These are phyloP conservation scores for Taphrina pruni DNA, from an alignment of 1,139 yeast species.

Conservation along the genomic window DNA sequence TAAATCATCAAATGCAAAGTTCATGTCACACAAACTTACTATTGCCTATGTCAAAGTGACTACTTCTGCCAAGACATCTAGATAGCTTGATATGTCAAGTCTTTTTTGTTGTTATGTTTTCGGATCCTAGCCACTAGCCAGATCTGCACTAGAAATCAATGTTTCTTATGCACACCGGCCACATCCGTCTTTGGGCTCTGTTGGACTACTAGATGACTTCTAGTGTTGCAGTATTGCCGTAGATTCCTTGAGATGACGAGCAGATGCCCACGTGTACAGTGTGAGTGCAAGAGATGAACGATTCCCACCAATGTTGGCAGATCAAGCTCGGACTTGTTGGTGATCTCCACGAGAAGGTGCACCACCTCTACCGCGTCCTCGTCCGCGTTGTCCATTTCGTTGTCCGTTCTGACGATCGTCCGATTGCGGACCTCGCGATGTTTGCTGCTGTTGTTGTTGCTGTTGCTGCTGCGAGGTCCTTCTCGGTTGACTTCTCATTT, in stretches of 20 bases:
- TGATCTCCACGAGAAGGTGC: slow-evolving; percentile 9
- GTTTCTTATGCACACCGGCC: too few relatives aligned
- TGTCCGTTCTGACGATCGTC: background rate
- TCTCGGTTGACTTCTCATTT: slow-evolving; percentile 46
- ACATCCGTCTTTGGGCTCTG: too few relatives aligned
- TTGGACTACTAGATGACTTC: too few relatives aligned
- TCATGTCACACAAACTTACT: background rate
- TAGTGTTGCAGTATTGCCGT: too few relatives aligned
- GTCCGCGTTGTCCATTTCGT: slow-evolving; percentile 13
- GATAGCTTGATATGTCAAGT: background rate
- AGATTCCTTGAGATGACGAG: too few relatives aligned
- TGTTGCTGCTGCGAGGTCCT: slow-evolving; percentile 47
- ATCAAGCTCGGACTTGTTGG: slow-evolving; percentile 24
- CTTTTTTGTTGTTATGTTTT: background rate
- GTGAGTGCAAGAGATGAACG: background rate
- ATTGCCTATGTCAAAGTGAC: background rate
- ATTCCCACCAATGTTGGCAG: too few relatives aligned
- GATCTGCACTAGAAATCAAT: too few relatives aligned
- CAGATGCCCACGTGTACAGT: background rate
- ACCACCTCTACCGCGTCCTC: slow-evolving; percentile 23
- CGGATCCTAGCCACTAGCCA: background rate
- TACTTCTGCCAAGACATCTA: background rate
- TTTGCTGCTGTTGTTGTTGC: background rate
- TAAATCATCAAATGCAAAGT: background rate
- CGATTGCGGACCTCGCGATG: background rate